Conservation (phyloP, 176 grass and related monocot species). For the Avena eriantha region DNA sequence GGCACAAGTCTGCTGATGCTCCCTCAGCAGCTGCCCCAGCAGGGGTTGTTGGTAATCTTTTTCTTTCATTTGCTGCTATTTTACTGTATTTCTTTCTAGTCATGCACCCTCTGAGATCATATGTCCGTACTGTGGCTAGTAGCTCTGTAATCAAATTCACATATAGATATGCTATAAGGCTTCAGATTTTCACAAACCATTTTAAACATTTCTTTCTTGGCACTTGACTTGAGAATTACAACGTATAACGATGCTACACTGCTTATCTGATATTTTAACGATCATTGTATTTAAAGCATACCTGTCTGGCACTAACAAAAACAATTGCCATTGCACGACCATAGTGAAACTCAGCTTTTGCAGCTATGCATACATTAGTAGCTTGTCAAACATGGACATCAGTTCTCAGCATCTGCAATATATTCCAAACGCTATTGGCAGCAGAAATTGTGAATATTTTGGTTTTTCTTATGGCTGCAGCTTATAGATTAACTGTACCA, state of each 20-base stretch:
- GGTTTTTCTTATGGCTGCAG: constrained; percentile 59
- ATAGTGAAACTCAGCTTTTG: neutral
- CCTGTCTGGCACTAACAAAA: neutral
- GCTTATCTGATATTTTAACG: constrained; percentile 3
- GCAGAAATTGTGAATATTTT: constrained; percentile 56
- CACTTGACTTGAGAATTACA: neutral
- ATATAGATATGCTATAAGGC: neutral
- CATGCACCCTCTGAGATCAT: neutral
- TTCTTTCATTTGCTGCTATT: constrained; percentile 35
- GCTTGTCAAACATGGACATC: constrained; percentile 26
- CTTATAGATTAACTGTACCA: constrained; percentile 62
- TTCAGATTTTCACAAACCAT: neutral
- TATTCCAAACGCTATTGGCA: constrained; percentile 1
- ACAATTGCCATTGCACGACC: neutral
- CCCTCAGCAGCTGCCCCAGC: constrained; percentile 9
- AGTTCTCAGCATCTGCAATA: constrained; percentile 26
- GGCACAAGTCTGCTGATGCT: constrained; percentile 51
- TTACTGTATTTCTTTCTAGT: neutral
- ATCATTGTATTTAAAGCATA: constrained; percentile 13
- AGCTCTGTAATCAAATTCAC: constrained; percentile 14
- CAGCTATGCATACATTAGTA: constrained; percentile 1
- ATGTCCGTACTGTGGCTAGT: neutral
- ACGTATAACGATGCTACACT: neutral
- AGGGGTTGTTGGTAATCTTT: constrained; percentile 89
- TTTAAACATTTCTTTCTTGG: neutral